Evolutionary conservation across 139 green algal genomes (phyloP).

Genomic region (Chlorella sp.): DNA sequence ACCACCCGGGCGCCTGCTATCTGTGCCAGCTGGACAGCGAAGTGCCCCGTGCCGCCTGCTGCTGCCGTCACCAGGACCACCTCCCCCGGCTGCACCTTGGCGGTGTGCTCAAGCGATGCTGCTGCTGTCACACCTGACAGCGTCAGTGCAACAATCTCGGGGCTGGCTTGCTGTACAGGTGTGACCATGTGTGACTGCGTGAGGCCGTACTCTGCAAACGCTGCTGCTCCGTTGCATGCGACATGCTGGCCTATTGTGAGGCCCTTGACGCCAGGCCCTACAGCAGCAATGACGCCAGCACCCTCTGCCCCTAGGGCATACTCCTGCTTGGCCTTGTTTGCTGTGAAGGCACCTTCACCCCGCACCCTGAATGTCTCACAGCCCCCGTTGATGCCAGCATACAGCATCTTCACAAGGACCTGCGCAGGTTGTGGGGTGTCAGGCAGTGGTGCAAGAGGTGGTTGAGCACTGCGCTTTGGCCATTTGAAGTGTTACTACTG

Average conservation of each 20-base stretch:
- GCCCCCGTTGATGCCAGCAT: constrained; percentile 62
- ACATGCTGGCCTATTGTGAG: constrained; percentile 25
- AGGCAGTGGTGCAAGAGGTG: too few relatives aligned
- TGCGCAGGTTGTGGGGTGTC: too few relatives aligned
- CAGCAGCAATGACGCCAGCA: constrained; percentile 39
- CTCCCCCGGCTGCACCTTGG: constrained; percentile 31
- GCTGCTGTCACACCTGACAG: constrained; percentile 46
- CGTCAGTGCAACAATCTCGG: constrained; percentile 31
- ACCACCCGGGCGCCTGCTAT: neutral
- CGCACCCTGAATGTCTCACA: constrained; percentile 63
- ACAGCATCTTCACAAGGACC: constrained; percentile 48
- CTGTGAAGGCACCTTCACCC: constrained; percentile 33
- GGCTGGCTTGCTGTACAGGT: constrained; percentile 1
- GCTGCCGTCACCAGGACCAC: constrained; percentile 57
- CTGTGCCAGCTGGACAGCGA: constrained; percentile 45
- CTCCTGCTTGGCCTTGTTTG: neutral
- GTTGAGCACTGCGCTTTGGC: too few relatives aligned
- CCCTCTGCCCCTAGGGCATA: constrained; percentile 51
- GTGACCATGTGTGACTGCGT: constrained; percentile 19
- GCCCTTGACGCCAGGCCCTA: constrained; percentile 19
- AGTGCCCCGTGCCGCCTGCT: constrained; percentile 55
- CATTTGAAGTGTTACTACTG: too few relatives aligned
- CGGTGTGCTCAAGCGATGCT: constrained; percentile 28
- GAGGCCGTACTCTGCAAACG: constrained; percentile 45
- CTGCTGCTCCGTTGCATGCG: constrained; percentile 27